phyloP scores from a whole-genome alignment of 768 basidiomycete genomes.

The Steccherinum ochraceum region DNA sequence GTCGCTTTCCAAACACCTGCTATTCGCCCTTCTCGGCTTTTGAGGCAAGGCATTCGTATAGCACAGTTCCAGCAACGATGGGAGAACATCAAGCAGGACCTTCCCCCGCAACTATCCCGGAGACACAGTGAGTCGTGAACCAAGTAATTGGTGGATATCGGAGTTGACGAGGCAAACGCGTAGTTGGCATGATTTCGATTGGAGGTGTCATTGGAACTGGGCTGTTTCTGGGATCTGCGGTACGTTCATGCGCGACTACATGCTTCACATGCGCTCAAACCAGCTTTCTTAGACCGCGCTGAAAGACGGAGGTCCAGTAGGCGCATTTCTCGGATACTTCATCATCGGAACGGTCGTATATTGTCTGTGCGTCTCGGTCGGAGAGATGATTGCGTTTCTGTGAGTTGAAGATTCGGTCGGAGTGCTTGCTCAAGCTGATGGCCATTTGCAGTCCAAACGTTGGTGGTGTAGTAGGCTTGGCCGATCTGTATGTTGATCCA shows the following conservation, averaged over 20 bases:
- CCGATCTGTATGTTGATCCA: slow-evolving; percentile 47
- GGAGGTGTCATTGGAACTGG: slow-evolving; percentile 33
- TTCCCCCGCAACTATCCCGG: slow-evolving; percentile 21
- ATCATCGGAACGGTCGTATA: slow-evolving; percentile 33
- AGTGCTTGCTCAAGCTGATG: background rate
- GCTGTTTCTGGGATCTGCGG: slow-evolving; percentile 31
- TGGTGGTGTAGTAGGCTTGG: slow-evolving; percentile 31
- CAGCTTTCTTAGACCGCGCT: slow-evolving; percentile 26
- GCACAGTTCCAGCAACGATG: slow-evolving; percentile 17
- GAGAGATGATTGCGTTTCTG: slow-evolving; percentile 29
- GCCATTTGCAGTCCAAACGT: slow-evolving; percentile 18
- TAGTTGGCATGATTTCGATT: slow-evolving; percentile 24
- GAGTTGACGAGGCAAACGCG: background rate
- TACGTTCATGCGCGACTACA: background rate
- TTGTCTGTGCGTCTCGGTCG: slow-evolving; percentile 29
- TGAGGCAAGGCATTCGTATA: slow-evolving; percentile 15
- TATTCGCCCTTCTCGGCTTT: background rate
- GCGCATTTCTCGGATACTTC: slow-evolving; percentile 42
- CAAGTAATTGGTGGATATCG: background rate
- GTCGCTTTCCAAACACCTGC: background rate
- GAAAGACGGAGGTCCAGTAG: slow-evolving; percentile 46
- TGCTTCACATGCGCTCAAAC: background rate
- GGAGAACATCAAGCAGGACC: slow-evolving; percentile 20
- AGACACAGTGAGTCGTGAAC: slow-evolving; percentile 16
- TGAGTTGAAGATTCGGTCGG: slow-evolving; percentile 1